phyloP scores from a whole-genome alignment of 306 rosid species.

The Carpinus viminea region DNA sequence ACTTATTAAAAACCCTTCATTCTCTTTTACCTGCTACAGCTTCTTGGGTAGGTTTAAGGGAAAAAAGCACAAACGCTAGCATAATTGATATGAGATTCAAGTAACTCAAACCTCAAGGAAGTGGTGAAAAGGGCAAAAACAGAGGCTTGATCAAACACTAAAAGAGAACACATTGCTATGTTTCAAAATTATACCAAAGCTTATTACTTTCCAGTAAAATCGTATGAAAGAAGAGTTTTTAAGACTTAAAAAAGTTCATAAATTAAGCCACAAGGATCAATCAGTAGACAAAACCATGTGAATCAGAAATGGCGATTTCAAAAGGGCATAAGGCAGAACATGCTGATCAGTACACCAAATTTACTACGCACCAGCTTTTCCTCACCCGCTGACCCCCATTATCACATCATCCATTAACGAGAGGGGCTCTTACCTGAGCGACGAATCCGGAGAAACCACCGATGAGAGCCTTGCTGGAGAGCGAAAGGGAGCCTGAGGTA shows the following conservation, averaged over 20 bases:
- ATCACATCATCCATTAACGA: constrained; percentile 20
- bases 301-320: constrained; percentile 29
- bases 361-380: constrained; percentile 18
- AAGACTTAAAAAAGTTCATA: background rate
- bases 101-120: background rate
- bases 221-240: background rate
- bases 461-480: constrained; percentile 53
- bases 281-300: constrained; percentile 49
- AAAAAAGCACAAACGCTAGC: background rate
- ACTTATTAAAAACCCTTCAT: background rate
- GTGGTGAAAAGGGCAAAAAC: background rate
- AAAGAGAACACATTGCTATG: too few species aligned
- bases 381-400: background rate
- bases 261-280: background rate
- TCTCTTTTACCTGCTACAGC: constrained; percentile 9
- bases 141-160: background rate
- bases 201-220: constrained; percentile 1
- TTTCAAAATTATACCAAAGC: background rate
- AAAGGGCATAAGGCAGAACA: constrained; percentile 30
- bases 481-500: constrained; percentile 57
- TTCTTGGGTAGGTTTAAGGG: background rate
- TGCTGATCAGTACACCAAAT: constrained; percentile 18
- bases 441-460: constrained; percentile 77
- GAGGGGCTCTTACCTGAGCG: constrained; percentile 66
- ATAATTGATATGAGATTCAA: background rate